Evolutionary conservation across 2,329 filamentous ascomycete genomes (phyloP), one percentile per base, ranked within the genome.

Genomic region (Botrytis deweyae): DNA sequence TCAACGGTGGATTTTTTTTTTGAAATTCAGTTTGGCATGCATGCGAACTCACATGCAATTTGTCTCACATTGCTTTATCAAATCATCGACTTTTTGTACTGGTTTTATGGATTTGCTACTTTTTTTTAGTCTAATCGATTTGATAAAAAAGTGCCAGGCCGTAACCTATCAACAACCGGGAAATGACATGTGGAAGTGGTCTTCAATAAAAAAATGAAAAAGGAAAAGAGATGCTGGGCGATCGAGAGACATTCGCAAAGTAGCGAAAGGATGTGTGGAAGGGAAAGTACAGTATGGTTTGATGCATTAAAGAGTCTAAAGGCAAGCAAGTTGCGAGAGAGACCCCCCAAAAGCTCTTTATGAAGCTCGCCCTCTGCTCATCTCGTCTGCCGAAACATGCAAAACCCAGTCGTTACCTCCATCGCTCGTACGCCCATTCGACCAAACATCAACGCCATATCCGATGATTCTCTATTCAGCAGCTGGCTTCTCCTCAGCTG

Each of bases 401-500:
- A 80, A 77, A 76, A 78, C 75, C 75, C 76, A 75, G 76, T 73
- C 76, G 76, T 78, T 75, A 75, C 75, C 77, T 77, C 76, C 74
- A 76, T 78, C 76, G 73, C 75, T 75, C 77, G 76, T 79, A 80
- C 70, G 70, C 77, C 79, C 77, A 76, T 73, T 76, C 77, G 77
- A 79, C 77, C 79, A 78, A 78, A 78, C 73, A 79, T 79, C 77
- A 81, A 81, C 79, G 79, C 79, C 79, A 76, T 73, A 67, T 78
- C 75, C 75, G 75, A 72, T 49, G 75, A 76, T 70, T 72, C 74
- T 80, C 75, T 81, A 81, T 76, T 81, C 79, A 75, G 78, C 78
- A 75, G 78, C 79, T 74, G 78, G 73, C 77, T 82, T 81, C 46
- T 76, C 40, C 76, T 81, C 80, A 64, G 79, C 76, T 73, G 86